Base-by-base conservation (phyloP, 805 yeast species). In the Lachancea sp. region DNA sequence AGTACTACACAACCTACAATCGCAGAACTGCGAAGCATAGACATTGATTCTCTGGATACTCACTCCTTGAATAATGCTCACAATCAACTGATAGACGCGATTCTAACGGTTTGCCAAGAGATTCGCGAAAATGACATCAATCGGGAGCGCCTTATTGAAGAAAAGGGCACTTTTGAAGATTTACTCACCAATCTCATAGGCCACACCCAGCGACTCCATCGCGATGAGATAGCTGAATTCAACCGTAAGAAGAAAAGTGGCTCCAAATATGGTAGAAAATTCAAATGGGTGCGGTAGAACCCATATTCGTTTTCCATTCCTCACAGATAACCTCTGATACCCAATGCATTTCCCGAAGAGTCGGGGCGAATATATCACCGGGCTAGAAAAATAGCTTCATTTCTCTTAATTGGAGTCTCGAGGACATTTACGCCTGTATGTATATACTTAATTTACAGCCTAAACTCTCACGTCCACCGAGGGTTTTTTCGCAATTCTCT, bases 101-200 rank as follows among this genome's bases (percentile, higher is more conserved):
- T 63, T 17, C 62, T 59, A 43, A 41, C 45, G 15, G 40, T 58
- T n/a, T 49, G 52, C 18, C 29, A 47, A 3, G 51, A 73, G 17
- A 54, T 77, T 25, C 55, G 53, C 19, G 57, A 52, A 3, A 66
- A 78, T 2, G 70, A 71, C 42, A 58, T 49, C 9, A 56, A 74
- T 47, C 68, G 74, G 39, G 59, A 62, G 30, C 78, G 73, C 8
- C 65, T 81, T 16, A 68, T 68, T 46, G 74, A 71, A 36, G 95
- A 89, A 60, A 84, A 85, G 55, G 76, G 75, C 29, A 78, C 90
- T 13, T 89, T 82, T 59, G 95, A 91, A 54, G 74, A 82, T 2
- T 95, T 93, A 53, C 89, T 93, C 35, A 95, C 88, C 58, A 89
- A 87, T 55, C 68, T 90, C 54, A 85, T 90, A 13, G 97, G 95